Evolutionary conservation across 2,329 filamentous ascomycete species (phyloP).

Genomic region (Parafenestella ontariensis): DNA sequence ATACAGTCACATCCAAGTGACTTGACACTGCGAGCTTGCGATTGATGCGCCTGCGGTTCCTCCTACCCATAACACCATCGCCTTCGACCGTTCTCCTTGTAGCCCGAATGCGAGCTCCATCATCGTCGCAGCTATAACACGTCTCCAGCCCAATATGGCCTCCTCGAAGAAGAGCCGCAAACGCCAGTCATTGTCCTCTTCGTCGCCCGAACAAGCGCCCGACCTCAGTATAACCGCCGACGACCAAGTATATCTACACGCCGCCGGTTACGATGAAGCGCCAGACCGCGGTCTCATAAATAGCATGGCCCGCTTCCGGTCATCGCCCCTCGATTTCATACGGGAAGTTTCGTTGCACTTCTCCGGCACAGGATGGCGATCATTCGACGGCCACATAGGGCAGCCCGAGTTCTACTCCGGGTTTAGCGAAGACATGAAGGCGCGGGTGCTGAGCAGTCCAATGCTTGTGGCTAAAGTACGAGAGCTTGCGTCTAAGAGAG

Average conservation of each 20-base stretch:
- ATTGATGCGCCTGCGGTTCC: not conserved
- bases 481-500: constrained; percentile 76
- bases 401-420: constrained; percentile 93
- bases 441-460: constrained; percentile 74
- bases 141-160: constrained; percentile 14
- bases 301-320: constrained; percentile 85
- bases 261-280: constrained; percentile 50
- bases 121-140: not conserved
- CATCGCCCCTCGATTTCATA: constrained; percentile 77
- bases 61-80: not conserved
- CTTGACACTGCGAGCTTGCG: not conserved
- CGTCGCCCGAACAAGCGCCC: constrained; percentile 45
- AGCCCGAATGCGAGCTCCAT: not conserved
- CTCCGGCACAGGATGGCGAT: constrained; percentile 92
- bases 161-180: constrained; percentile 23
- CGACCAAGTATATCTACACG: constrained; percentile 54
- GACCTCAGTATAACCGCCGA: constrained; percentile 57
- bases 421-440: constrained; percentile 90
- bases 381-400: constrained; percentile 88
- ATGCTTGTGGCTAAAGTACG: constrained; percentile 77
- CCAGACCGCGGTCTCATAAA: constrained; percentile 75
- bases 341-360: constrained; percentile 94
- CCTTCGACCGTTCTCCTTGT: constrained; percentile 3
- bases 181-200: constrained; percentile 7
- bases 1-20: not conserved